Percentiles rank a stretch among this genome's conserved stretches.
Evolutionary conservation across 306 rosid species (phyloP).

Genomic region (Inga leiocalycina): DNA sequence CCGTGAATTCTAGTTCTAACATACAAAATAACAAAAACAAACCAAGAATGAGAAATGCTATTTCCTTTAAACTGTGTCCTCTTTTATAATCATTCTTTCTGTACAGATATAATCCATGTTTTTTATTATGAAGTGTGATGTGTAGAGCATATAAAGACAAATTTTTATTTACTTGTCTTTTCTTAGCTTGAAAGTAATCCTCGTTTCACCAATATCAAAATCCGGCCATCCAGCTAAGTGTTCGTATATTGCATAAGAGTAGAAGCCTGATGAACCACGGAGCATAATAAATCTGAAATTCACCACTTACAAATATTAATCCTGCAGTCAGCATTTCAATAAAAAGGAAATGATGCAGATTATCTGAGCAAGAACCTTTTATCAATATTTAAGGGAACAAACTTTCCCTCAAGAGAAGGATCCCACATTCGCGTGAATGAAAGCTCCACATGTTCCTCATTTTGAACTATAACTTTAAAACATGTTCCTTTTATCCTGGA

Average conservation of each 20-base stretch:
- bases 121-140: background rate
- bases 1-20: conserved; percentile 10
- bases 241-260: conserved; percentile 85
- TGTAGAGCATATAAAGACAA: background rate
- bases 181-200: conserved; percentile 86
- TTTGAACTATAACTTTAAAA: conserved; percentile 75
- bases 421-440: conserved; percentile 89
- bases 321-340: conserved; percentile 13
- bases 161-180: conserved; percentile 64
- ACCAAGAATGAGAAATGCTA: conserved; percentile 2
- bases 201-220: conserved; percentile 73
- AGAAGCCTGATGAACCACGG: conserved; percentile 84
- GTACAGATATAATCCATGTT: background rate
- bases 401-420: conserved; percentile 82
- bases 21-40: background rate
- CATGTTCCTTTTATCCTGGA: conserved; percentile 83
- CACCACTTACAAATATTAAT: conserved; percentile 29
- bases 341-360: conserved; percentile 24
- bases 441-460: conserved; percentile 86
- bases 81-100: background rate
- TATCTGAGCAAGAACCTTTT: conserved; percentile 66
- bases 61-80: background rate
- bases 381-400: conserved; percentile 86
- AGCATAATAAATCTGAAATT: conserved; percentile 77
- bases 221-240: conserved; percentile 86